These are phyloP conservation scores for Neurospora hispaniola DNA, from an alignment of 495 filamentous ascomycete genomes.

Conservation along the genomic window DNA sequence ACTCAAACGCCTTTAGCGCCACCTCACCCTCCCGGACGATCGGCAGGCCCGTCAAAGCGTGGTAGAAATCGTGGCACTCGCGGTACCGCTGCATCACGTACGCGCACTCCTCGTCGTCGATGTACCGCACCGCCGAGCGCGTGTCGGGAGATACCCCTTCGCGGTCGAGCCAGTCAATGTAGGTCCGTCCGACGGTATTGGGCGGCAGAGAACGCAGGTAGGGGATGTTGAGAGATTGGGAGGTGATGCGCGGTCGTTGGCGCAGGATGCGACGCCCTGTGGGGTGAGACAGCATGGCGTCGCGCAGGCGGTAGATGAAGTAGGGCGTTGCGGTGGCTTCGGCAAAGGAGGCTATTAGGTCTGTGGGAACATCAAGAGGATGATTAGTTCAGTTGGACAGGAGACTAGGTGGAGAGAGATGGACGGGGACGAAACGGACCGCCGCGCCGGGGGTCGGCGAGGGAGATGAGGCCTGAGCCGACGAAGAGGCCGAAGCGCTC, in stretches of 20 bases:
- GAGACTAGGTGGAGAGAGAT: too few species aligned
- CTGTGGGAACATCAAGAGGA: conserved; percentile 27
- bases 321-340: conserved; percentile 91
- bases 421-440: conserved; percentile 31
- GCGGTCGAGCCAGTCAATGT: conserved; percentile 78
- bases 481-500: conserved; percentile 71
- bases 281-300: conserved; percentile 74
- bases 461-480: conserved; percentile 70
- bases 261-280: conserved; percentile 88
- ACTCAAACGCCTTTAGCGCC: conserved; percentile 92
- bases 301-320: conserved; percentile 85
- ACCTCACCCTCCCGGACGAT: conserved; percentile 90
- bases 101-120: conserved; percentile 88
- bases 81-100: conserved; percentile 99
- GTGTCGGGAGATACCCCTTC: conserved; percentile 93
- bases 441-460: conserved; percentile 69
- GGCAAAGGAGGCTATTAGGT: conserved; percentile 87
- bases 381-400: too few species aligned
- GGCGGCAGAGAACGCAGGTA: conserved; percentile 60
- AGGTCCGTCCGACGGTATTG: conserved; percentile 74
- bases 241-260: conserved; percentile 81
- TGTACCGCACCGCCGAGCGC: conserved; percentile 67
- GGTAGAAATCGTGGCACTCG: conserved; percentile 97
- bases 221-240: conserved; percentile 57
- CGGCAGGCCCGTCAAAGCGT: conserved; percentile 85